Base-by-base conservation (phyloP, 2,329 filamentous ascomycete species). In the Orbilia javanica region DNA sequence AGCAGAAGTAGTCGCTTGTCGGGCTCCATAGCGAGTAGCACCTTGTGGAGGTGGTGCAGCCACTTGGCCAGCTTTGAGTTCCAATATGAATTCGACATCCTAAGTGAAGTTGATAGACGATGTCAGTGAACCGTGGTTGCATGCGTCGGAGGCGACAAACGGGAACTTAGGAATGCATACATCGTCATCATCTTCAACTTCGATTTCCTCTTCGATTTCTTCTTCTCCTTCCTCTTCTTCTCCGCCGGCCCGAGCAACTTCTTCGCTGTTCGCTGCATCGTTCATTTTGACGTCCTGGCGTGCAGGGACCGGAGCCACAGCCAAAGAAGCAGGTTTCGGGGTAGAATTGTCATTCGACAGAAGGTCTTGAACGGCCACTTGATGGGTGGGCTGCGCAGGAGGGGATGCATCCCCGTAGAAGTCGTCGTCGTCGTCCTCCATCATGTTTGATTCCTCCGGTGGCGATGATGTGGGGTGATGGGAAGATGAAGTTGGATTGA, bases 71-170 rank as follows among this genome's bases (percentile, higher is more conserved):
- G 81, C 81, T 79, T 82, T 82, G 34, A 80, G 80, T 60, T 82
- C 81, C 18, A 81, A 80, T 29, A 82, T 80, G 29, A 82, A 80
- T 71, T 82, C 81, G 20, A 82, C 81, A 36, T 82, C 81, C 81
- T 82, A 31, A 15, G 18, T 8, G 22, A 57, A 8, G 31, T n/a
- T 22, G 8, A 44, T 44, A 44, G 7, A 18, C 4, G 4, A 4
- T 7, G 55, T 71, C 34, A 72, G 60, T 25, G 4, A 34, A 8
- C 18, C n/a, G 18, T 15, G 18, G n/a, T 60, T 34, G 4, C 8
- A 15, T 39, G 36, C 3, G 5, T 4, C n/a, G n/a, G n/a, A n/a
- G n/a, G n/a, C n/a, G n/a, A 6, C 13, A 25, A 13, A 25, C 18
- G 31, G 39, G 22, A 31, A 11, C 25, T 31, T 29, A 13, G n/a